A percentile compares a stretch with the other conserved stretches of the same genome.
Conservation (phyloP, 768 basidiomycete species). For the Leccinum rimulosum region DNA sequence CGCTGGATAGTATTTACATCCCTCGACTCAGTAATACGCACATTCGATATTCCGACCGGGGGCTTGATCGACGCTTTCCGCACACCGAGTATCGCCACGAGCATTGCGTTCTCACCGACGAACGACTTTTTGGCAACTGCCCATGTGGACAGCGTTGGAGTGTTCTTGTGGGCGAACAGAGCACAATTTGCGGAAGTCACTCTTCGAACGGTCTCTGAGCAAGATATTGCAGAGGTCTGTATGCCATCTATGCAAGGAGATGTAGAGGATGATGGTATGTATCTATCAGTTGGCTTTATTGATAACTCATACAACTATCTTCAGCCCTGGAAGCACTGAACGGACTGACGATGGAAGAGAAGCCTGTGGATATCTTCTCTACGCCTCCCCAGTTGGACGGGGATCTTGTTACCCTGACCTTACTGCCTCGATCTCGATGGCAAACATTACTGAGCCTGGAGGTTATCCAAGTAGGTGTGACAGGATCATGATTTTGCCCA, state of each 20-base stretch:
- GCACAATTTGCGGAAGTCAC: conserved; percentile 89
- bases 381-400: conserved; percentile 88
- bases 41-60: conserved; percentile 94
- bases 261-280: conserved; percentile 75
- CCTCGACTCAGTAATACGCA: conserved; percentile 88
- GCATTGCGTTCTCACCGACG: conserved; percentile 89
- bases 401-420: conserved; percentile 89
- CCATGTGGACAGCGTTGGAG: conserved; percentile 91
- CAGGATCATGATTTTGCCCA: not conserved
- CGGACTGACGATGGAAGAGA: conserved; percentile 58
- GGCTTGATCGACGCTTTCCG: conserved; percentile 89
- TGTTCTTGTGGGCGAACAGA: conserved; percentile 98
- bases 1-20: conserved; percentile 90
- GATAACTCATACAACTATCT: conserved; percentile 8
- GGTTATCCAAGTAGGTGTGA: conserved; percentile 73
- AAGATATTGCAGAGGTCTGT: conserved; percentile 62
- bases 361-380: conserved; percentile 66
- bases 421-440: conserved; percentile 92
- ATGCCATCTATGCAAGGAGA: conserved; percentile 85
- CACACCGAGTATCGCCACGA: conserved; percentile 84
- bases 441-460: conserved; percentile 96
- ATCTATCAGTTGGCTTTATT: not conserved
- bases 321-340: conserved; percentile 71
- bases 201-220: conserved; percentile 75
- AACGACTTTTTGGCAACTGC: conserved; percentile 95